Evolutionary conservation across 2,329 filamentous ascomycete genomes (phyloP).

Genomic region (Trichoderma gracile): DNA sequence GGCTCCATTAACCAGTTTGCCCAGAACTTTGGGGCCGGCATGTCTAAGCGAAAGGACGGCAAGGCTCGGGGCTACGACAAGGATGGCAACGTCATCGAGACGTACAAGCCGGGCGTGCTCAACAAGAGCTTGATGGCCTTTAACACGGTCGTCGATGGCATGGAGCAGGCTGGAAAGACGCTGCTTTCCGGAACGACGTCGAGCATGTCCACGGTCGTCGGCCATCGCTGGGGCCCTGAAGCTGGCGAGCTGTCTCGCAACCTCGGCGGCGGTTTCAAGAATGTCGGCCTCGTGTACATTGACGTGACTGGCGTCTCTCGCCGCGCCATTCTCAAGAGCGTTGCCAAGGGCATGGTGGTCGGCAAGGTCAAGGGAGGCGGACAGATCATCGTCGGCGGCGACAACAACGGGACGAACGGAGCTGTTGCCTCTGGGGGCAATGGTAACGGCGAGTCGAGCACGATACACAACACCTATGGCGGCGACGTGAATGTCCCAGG

Average conservation of each 20-base stretch:
- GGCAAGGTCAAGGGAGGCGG: constrained; percentile 74
- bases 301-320: constrained; percentile 92
- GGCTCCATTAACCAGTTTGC: constrained; percentile 80
- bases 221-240: constrained; percentile 85
- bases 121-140: constrained; percentile 98
- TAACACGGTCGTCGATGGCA: constrained; percentile 88
- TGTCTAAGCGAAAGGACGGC: constrained; percentile 57
- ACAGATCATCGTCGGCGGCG: constrained; percentile 71
- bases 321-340: constrained; percentile 86
- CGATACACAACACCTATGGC: constrained; percentile 33
- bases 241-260: constrained; percentile 75
- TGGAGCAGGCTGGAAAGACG: constrained; percentile 81
- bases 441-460: constrained; percentile 18
- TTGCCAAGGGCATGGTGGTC: constrained; percentile 94
- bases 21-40: constrained; percentile 81
- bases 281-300: constrained; percentile 95
- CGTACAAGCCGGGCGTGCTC: constrained; percentile 85
- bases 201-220: constrained; percentile 82
- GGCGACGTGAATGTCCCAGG: constrained; percentile 35
- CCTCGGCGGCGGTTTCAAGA: constrained; percentile 86
- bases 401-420: constrained; percentile 41
- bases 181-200: constrained; percentile 72
- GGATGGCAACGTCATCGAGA: constrained; percentile 63
- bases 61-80: constrained; percentile 63
- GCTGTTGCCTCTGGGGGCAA: constrained; percentile 31